Percentiles rank a stretch among this genome's conserved stretches.
Evolutionary conservation across 495 filamentous ascomycete species (phyloP).

Genomic region (Saxophila tyrrhenica): DNA sequence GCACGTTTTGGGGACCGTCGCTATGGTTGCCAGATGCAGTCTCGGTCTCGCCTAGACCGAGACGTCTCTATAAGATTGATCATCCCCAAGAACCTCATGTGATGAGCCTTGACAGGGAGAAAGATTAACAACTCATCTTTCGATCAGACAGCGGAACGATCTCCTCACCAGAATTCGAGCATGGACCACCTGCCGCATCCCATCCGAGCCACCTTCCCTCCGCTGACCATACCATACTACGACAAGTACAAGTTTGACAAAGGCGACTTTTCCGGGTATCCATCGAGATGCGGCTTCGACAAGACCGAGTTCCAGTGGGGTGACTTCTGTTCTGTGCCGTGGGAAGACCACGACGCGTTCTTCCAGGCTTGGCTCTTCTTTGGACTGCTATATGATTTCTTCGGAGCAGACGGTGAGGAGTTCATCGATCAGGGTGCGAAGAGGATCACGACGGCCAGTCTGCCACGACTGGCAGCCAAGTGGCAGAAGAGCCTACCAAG

Average conservation of each 20-base stretch:
- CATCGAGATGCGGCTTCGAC: not conserved
- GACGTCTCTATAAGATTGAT: no score
- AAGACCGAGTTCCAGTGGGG: not conserved
- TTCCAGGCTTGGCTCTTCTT: not conserved
- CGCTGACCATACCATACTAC: not conserved
- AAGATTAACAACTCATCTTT: no score
- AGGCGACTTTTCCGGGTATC: not conserved
- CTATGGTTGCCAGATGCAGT: no score
- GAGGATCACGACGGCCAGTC: not conserved
- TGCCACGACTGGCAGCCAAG: not conserved
- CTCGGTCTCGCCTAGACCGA: no score
- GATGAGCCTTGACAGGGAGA: no score
- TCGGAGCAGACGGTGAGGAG: not conserved
- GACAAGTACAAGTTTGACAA: not conserved
- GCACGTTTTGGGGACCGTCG: no score
- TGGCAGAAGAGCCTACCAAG: not conserved
- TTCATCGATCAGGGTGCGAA: not conserved
- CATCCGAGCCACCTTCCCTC: not conserved
- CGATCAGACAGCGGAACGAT: no score
- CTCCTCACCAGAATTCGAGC: not conserved
- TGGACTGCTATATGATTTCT: not conserved
- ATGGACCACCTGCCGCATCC: not conserved
- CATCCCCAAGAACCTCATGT: no score
- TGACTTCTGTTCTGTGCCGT: not conserved
- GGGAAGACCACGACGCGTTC: not conserved